phyloP scores from a whole-genome alignment of 129 eudicot genomes.

The Ambrosia artemisiifolia region DNA sequence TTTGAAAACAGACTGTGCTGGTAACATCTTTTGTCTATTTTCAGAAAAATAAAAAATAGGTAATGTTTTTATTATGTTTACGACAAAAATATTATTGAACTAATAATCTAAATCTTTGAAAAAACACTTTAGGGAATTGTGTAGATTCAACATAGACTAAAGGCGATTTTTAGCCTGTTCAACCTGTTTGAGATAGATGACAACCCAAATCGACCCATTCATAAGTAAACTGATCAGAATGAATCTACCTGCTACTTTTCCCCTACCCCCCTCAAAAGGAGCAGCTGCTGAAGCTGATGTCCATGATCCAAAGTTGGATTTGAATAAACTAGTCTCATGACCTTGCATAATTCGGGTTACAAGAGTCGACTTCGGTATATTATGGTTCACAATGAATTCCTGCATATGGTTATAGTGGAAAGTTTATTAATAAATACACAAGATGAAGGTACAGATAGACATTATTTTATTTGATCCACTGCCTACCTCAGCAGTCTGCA shows the following conservation, averaged over 20 bases:
- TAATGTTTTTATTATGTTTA: neutral
- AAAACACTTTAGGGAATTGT: neutral
- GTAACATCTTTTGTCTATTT: neutral
- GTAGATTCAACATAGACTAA: neutral
- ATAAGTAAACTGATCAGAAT: neutral
- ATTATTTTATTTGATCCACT: neutral
- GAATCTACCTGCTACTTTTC: constrained; percentile 85
- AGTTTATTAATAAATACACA: constrained; percentile 8
- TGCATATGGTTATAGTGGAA: constrained; percentile 26
- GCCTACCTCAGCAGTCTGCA: constrained; percentile 76
- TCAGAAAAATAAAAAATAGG: neutral
- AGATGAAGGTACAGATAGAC: neutral
- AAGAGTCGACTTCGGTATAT: constrained; percentile 70
- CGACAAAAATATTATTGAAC: neutral
- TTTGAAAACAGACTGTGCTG: neutral
- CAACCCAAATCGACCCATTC: neutral
- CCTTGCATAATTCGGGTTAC: constrained; percentile 86
- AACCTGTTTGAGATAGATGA: neutral
- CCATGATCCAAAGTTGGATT: constrained; percentile 88
- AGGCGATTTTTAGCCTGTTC: neutral
- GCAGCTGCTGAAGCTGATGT: constrained; percentile 76
- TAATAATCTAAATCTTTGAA: neutral
- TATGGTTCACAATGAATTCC: constrained; percentile 72
- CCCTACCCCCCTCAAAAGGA: constrained; percentile 69
- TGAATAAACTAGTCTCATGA: constrained; percentile 77